phyloP scores from a whole-genome alignment of 2,329 filamentous ascomycete species.

The Xylariaceae sp. region DNA sequence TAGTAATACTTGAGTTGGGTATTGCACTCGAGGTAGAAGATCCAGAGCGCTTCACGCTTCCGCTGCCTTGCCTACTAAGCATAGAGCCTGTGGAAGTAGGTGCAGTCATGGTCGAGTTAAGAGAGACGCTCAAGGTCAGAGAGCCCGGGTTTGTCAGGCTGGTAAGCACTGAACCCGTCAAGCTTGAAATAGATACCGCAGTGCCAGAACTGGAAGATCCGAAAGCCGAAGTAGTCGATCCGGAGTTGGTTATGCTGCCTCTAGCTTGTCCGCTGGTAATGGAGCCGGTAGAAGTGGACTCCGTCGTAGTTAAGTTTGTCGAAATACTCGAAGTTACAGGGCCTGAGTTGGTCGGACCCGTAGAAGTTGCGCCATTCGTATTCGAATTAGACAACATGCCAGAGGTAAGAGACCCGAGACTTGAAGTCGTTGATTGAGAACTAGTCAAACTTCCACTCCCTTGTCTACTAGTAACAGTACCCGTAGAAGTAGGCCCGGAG shows the following conservation, averaged over 20 bases:
- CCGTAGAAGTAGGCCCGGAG: too few relatives aligned
- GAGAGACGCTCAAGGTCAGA: neutral
- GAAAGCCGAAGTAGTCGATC: neutral
- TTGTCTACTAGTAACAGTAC: too few relatives aligned
- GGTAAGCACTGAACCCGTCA: neutral
- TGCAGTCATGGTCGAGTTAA: too few relatives aligned
- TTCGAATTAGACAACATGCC: neutral
- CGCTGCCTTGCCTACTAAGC: too few relatives aligned
- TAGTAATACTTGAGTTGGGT: too few relatives aligned
- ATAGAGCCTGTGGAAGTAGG: too few relatives aligned
- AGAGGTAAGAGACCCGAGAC: neutral
- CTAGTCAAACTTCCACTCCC: too few relatives aligned
- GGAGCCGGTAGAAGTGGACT: neutral
- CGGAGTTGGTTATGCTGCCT: too few relatives aligned
- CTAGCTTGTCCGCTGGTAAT: too few relatives aligned
- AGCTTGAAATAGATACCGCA: neutral
- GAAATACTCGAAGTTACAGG: neutral
- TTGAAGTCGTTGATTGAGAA: neutral
- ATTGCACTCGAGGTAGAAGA: too few relatives aligned
- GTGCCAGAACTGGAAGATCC: neutral
- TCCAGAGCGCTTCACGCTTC: too few relatives aligned
- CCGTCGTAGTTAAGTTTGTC: constrained; percentile 1
- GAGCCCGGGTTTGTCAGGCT: neutral
- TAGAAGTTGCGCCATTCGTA: neutral
- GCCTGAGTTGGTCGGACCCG: neutral